Percentiles rank a stretch among this genome's conserved stretches.
phyloP scores from a whole-genome alignment of 1,284 basidiomycete species.

The Earliella scabrosa region DNA sequence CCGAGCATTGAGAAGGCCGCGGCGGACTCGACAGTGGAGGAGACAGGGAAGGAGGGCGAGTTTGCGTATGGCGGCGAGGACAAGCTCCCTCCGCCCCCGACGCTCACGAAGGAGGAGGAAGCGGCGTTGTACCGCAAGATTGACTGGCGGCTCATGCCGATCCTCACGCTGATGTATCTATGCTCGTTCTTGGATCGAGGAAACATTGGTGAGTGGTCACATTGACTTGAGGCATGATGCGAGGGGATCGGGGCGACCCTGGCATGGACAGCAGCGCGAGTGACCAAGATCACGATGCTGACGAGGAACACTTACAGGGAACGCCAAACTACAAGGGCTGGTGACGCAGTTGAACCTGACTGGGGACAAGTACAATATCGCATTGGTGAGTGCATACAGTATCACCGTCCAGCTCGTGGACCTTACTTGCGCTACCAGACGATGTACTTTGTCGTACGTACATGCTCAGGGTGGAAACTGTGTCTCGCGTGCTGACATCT shows the following conservation, averaged over 20 bases:
- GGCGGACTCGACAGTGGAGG: conserved; percentile 7
- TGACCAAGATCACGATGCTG: not conserved
- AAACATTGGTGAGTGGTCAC: conserved; percentile 19
- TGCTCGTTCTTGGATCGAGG: conserved; percentile 70
- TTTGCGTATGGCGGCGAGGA: conserved; percentile 29
- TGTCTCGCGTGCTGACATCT: not conserved
- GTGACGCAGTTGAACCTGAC: conserved; percentile 54
- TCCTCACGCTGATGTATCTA: conserved; percentile 66
- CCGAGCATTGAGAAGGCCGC: conserved; percentile 17
- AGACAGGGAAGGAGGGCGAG: conserved; percentile 3
- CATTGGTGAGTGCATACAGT: conserved; percentile 62
- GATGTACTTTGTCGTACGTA: conserved; percentile 68
- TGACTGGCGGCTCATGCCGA: conserved; percentile 66
- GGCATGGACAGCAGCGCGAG: too few species aligned
- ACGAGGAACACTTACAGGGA: conserved; percentile 45
- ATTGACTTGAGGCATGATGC: not conserved
- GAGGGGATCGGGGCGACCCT: not conserved
- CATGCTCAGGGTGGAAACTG: not conserved
- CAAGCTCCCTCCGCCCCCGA: conserved; percentile 48
- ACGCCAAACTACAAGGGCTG: conserved; percentile 68
- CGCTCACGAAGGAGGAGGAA: conserved; percentile 55
- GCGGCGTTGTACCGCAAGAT: conserved; percentile 65
- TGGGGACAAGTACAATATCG: conserved; percentile 68
- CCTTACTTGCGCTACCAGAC: conserved; percentile 45
- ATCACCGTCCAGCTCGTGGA: too few species aligned